phyloP scores from a whole-genome alignment of 2,329 filamentous ascomycete species.

The Trichophyton mentagrophytes region DNA sequence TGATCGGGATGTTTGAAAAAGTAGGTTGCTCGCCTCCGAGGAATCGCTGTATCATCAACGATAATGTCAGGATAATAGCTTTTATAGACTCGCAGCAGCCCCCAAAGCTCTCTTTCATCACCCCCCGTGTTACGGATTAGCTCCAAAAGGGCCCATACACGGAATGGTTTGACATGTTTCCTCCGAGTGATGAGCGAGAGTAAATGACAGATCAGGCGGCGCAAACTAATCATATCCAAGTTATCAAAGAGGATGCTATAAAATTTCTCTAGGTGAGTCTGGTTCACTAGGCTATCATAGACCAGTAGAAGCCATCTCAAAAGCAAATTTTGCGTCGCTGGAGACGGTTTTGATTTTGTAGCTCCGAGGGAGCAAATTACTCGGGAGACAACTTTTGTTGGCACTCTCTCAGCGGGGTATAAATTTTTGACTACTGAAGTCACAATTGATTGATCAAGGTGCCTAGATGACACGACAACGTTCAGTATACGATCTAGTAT shows the following conservation, averaged over 20 bases:
- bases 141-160: conserved; percentile 59
- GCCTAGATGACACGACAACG: conserved; percentile 51
- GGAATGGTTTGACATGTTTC: conserved; percentile 70
- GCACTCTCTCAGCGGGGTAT: conserved; percentile 58
- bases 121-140: conserved; percentile 40
- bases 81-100: conserved; percentile 69
- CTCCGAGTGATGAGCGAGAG: conserved; percentile 66
- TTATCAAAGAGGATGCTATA: conserved; percentile 71
- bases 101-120: conserved; percentile 61
- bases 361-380: conserved; percentile 64
- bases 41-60: conserved; percentile 50
- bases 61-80: conserved; percentile 87
- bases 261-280: conserved; percentile 50
- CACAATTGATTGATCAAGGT: conserved; percentile 64
- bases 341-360: conserved; percentile 60
- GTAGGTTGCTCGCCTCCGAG: conserved; percentile 22
- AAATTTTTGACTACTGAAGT: conserved; percentile 58
- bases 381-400: conserved; percentile 48
- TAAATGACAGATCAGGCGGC: conserved; percentile 60
- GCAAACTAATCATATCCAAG: conserved; percentile 64
- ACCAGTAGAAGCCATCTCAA: conserved; percentile 69
- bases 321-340: conserved; percentile 56
- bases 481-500: conserved; percentile 52
- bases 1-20: conserved; percentile 54
- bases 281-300: conserved; percentile 56